Percentiles rank a stretch among this genome's conserved stretches.
These are phyloP conservation scores for Sordariomycetes sp. DNA, from an alignment of 2,329 filamentous ascomycete species.

Conservation along the genomic window DNA sequence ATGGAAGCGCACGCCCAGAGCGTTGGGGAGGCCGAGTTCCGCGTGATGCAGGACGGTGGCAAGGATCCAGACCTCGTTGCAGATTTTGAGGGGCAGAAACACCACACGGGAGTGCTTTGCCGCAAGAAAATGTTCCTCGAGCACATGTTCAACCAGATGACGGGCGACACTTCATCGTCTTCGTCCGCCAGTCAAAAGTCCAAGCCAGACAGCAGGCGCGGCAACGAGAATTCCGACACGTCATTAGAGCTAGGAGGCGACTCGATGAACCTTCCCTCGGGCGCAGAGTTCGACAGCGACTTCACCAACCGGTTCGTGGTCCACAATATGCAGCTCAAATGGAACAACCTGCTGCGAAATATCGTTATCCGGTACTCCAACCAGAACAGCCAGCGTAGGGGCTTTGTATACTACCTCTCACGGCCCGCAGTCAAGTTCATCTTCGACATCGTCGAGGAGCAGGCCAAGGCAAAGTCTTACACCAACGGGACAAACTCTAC, in stretches of 20 bases:
- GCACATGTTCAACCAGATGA: slow-evolving; percentile 39
- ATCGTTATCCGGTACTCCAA: slow-evolving; percentile 96
- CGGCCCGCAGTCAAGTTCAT: slow-evolving; percentile 95
- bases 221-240: slow-evolving; percentile 18
- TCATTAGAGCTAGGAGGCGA: slow-evolving; percentile 40
- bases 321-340: slow-evolving; percentile 94
- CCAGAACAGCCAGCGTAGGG: slow-evolving; percentile 88
- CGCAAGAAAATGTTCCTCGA: slow-evolving; percentile 47
- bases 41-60: slow-evolving; percentile 34
- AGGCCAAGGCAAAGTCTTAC: slow-evolving; percentile 47
- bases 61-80: slow-evolving; percentile 35
- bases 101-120: slow-evolving; percentile 39
- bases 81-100: slow-evolving; percentile 46
- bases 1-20: slow-evolving; percentile 60
- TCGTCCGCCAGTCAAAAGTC: background rate
- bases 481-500: slow-evolving; percentile 8
- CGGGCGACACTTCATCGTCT: background rate
- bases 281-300: slow-evolving; percentile 77
- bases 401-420: slow-evolving; percentile 96
- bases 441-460: slow-evolving; percentile 91
- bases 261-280: slow-evolving; percentile 52
- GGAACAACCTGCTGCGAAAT: slow-evolving; percentile 93
- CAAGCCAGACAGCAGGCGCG: slow-evolving; percentile 8
- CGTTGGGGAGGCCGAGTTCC: slow-evolving; percentile 65
- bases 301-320: slow-evolving; percentile 98